Evolutionary conservation across 2,329 filamentous ascomycete genomes (phyloP), one percentile per base, ranked within the genome.

Genomic region (Teratosphaeria gauchensis): DNA sequence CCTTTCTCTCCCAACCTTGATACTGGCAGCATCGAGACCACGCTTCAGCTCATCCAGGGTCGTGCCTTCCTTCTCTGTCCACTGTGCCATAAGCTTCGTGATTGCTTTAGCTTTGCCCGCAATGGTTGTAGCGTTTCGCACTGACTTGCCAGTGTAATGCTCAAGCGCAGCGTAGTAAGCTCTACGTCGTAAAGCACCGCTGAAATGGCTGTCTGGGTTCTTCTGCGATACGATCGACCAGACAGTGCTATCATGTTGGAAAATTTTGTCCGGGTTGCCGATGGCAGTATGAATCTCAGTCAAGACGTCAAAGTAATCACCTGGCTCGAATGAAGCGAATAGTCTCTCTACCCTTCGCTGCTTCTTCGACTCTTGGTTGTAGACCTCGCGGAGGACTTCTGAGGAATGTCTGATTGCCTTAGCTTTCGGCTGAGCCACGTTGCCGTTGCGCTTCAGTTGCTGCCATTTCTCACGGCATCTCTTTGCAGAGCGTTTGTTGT

Each of bases 381-480:
- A 63, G 62, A 48, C 42, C 42, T 48, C 19, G 4, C 42, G 53
- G 28, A 33, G 24, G 21, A 11, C 35, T 55, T 38, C 42, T 11
- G 19, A 51, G 33, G 21, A 42, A 12, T n/a, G 42, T 5, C 16
- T 8, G 5, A 21, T 19, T 9, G n/a, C 16, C 6, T 48, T n/a
- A 21, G 30, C n/a, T 31, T 28, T 53, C 21, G 32, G 57, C 54
- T 63, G 16, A 63, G 58, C 59, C 51, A 62, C 48, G 19, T 35
- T 61, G 48, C 57, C 55, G 30, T 31, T 56, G 48, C 70, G 66
- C 56, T 74, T 71, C 19, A 84, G 63, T 31, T 75, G 71, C 60
- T 81, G 82, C 84, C 86, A 90, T 68, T 91, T 90, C 30, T 78
- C 78, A 30, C 80, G 77, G 68, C 87, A 90, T 69, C 89, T 86